Evolutionary conservation across 345 rosid species (phyloP).

Genomic region (Arabidopsis arenosa): DNA sequence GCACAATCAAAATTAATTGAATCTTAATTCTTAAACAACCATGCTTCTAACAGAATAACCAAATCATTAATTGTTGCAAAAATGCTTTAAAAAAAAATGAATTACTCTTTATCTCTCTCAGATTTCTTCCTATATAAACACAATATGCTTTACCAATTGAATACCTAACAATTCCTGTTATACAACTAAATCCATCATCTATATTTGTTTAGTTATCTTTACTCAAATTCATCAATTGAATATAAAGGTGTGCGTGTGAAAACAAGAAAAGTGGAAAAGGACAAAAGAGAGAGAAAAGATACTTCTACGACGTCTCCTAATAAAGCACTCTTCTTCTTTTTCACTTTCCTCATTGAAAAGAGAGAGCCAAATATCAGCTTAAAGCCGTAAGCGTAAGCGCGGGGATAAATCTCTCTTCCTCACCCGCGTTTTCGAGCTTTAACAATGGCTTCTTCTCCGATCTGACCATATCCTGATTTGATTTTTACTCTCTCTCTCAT

Average conservation of each 20-base stretch:
- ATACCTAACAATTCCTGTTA: not conserved
- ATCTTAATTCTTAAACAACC: slow-evolving; percentile 2
- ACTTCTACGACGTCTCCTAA: not conserved
- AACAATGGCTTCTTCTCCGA: slow-evolving; percentile 32
- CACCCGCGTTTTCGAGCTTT: slow-evolving; percentile 33
- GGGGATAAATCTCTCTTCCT: slow-evolving; percentile 26
- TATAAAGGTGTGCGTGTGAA: slow-evolving; percentile 43
- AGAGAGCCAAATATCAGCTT: slow-evolving; percentile 13
- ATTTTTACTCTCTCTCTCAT: slow-evolving; percentile 15
- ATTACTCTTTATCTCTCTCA: no score
- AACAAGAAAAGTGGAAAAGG: slow-evolving; percentile 41
- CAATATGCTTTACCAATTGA: not conserved
- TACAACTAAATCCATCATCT: slow-evolving; percentile 30
- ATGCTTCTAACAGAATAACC: slow-evolving; percentile 28
- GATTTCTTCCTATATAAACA: not conserved
- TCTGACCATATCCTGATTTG: not conserved
- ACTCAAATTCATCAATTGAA: not conserved
- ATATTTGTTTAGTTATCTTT: not conserved
- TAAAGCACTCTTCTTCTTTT: slow-evolving; percentile 26
- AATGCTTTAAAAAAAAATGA: no score
- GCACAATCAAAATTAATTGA: slow-evolving; percentile 11
- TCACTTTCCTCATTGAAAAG: slow-evolving; percentile 25
- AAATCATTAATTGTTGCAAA: slow-evolving; percentile 5
- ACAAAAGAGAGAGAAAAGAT: slow-evolving; percentile 36
- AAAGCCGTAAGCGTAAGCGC: slow-evolving; percentile 14